Conservation (phyloP, 2,329 filamentous ascomycete species). For the Uncinocarpus reesii region DNA sequence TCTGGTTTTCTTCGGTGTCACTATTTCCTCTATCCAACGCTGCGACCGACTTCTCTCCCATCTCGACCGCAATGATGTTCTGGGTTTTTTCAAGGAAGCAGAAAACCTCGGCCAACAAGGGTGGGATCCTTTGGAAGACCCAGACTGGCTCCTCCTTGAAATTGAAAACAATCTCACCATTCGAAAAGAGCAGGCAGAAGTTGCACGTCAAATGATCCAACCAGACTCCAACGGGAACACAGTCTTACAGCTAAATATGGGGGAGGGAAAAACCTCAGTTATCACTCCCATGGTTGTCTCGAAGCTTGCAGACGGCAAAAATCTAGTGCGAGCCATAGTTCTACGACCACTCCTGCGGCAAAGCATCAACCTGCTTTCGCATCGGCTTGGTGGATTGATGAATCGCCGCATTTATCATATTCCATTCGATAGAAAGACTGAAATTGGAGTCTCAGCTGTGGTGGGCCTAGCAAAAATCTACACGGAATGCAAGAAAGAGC, state of each 20-base stretch:
- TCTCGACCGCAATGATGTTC: background rate
- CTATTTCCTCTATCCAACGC: background rate
- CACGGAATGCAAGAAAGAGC: constrained; percentile 38
- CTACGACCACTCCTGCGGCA: constrained; percentile 50
- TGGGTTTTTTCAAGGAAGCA: constrained; percentile 26
- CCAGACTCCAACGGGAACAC: constrained; percentile 37
- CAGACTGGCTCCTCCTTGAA: constrained; percentile 56
- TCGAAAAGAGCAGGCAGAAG: constrained; percentile 48
- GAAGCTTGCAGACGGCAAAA: constrained; percentile 39
- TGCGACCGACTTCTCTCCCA: constrained; percentile 1
- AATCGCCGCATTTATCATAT: constrained; percentile 45
- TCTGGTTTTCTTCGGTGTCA: background rate
- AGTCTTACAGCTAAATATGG: constrained; percentile 58
- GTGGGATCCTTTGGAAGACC: constrained; percentile 44
- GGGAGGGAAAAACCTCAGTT: constrained; percentile 56
- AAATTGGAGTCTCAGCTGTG: constrained; percentile 26
- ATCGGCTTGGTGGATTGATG: constrained; percentile 45
- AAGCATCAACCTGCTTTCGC: constrained; percentile 46
- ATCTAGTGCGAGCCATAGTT: constrained; percentile 48
- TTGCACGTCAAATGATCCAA: constrained; percentile 48
- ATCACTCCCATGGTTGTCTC: constrained; percentile 55
- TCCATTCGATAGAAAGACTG: constrained; percentile 46
- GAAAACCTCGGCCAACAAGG: constrained; percentile 45
- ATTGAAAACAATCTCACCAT: constrained; percentile 54
- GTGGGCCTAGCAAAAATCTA: constrained; percentile 32